Base-by-base conservation (phyloP, 75 land plant species). In the Larix kaempferi region DNA sequence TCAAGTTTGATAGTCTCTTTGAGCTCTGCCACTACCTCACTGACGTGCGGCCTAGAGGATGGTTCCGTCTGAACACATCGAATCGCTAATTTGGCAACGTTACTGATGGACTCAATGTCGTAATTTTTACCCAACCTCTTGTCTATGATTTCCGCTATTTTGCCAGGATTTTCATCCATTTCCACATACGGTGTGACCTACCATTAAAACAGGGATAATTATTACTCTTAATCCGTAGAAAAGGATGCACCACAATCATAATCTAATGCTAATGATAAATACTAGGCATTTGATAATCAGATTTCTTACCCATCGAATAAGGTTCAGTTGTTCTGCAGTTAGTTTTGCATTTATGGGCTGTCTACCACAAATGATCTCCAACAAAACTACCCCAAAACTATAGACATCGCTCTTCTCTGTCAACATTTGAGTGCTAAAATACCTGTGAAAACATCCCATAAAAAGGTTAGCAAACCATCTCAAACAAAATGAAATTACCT, bases 11-110 rank as follows among this genome's bases (percentile, higher is more conserved):
- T 33, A 35, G 67, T 69, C 21, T 74, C 75, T 49, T 78, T 78
- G 7, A 82, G 81, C 56, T 85, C 81, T 7, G 13, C 61, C 15
- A 82, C 81, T 7, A 85, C 81, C 74, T 79, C 80, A 17, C 56
- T 59, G 72, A 82, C 76, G 49, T 60, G 54, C 1, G 84, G 84
- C 73, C 87, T 75, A n/a, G 29, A 49, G 19, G 73, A 71, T 2
- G 78, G 75, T 54, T 52, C 73, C 29, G 33, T 54, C 19, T 21
- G 59, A 14, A 76, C 79, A 78, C 85, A 85, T 57, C 58, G 74
- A 17, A 76, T 59, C 17, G 84, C 81, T 49, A 82, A 6, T 22
- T 78, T 80, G 29, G n/a, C 35, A 3, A 73, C 56, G 14, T 62
- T 74, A 67, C 35, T 22, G 0, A 69, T 55, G 6, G 83, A 77